Percentiles rank a stretch among this genome's conserved stretches.
Evolutionary conservation across 2,329 filamentous ascomycete genomes (phyloP).

Genomic region (Akanthomyces uredinophilus): DNA sequence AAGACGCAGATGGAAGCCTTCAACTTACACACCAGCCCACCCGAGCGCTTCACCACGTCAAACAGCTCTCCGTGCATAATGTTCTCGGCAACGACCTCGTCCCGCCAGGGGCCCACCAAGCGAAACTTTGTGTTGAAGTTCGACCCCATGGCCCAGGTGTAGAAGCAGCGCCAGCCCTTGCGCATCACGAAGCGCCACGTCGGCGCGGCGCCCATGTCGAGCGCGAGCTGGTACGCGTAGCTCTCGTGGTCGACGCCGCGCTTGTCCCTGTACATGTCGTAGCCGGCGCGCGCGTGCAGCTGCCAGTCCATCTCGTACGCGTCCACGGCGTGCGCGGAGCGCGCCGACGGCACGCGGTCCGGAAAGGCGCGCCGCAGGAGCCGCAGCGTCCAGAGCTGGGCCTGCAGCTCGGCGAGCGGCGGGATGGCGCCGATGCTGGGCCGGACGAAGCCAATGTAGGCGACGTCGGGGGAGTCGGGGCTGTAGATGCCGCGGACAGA

Average conservation of each 20-base stretch:
- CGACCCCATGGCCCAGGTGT: constrained; percentile 43
- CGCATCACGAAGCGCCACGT: constrained; percentile 29
- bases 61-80: constrained; percentile 41
- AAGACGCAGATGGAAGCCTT: neutral
- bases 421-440: constrained; percentile 43
- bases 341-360: constrained; percentile 16
- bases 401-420: constrained; percentile 44
- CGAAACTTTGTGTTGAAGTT: constrained; percentile 48
- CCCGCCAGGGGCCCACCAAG: constrained; percentile 40
- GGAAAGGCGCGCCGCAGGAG: constrained; percentile 30
- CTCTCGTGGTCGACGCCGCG: constrained; percentile 44
- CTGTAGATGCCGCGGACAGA: constrained; percentile 51
- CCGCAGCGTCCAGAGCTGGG: constrained; percentile 41
- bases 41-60: constrained; percentile 31
- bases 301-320: constrained; percentile 37
- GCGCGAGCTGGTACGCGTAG: constrained; percentile 45
- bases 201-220: constrained; percentile 42
- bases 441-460: constrained; percentile 44
- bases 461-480: constrained; percentile 32
- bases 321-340: constrained; percentile 21
- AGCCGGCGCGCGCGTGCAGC: constrained; percentile 30
- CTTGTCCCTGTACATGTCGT: constrained; percentile 31
- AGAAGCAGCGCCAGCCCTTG: constrained; percentile 34
- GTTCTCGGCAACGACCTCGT: constrained; percentile 28
- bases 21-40: constrained; percentile 33